phyloP scores from a whole-genome alignment of 106 monocot species.

The Acorus gramineus region DNA sequence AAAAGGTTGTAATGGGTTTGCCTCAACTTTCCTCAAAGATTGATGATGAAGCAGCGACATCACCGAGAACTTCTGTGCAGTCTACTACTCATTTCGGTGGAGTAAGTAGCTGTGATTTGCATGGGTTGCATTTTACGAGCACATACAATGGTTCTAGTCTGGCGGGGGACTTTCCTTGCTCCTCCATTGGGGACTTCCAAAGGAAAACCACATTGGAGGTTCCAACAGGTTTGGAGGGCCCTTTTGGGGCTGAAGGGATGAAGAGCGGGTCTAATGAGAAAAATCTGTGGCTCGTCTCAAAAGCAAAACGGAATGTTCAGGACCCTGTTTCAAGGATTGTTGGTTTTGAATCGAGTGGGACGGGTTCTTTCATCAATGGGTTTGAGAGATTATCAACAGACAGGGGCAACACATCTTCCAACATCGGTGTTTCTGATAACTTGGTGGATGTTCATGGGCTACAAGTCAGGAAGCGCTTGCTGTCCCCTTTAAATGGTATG shows the following conservation, averaged over 20 bases:
- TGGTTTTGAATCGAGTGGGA: conserved; percentile 54
- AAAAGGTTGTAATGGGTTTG: conserved; percentile 41
- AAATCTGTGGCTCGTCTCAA: conserved; percentile 13
- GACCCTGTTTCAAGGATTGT: conserved; percentile 54
- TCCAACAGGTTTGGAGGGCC: conserved; percentile 18
- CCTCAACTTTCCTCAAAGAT: conserved; percentile 42
- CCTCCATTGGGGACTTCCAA: conserved; percentile 29
- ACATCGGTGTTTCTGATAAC: conserved; percentile 7
- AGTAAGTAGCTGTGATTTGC: conserved; percentile 33
- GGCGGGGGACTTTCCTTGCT: conserved; percentile 17
- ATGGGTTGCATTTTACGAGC: conserved; percentile 33
- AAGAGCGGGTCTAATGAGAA: conserved; percentile 38
- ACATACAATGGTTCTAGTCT: conserved; percentile 6
- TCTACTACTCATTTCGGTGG: conserved; percentile 23
- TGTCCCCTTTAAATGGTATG: conserved; percentile 56
- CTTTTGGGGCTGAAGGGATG: conserved; percentile 8
- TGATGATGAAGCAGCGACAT: conserved; percentile 24
- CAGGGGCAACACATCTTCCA: conserved; percentile 9
- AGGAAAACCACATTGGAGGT: conserved; percentile 23
- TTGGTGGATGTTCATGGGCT: conserved; percentile 21
- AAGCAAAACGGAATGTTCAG: conserved; percentile 16
- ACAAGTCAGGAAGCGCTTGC: conserved; percentile 57
- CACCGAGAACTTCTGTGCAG: conserved; percentile 31
- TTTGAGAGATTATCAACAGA: conserved; percentile 1
- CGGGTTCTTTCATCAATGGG: conserved; percentile 11